Evolutionary conservation across 768 basidiomycete genomes (phyloP), one percentile per base, ranked within the genome.

Genomic region (Amylocystis lapponica): DNA sequence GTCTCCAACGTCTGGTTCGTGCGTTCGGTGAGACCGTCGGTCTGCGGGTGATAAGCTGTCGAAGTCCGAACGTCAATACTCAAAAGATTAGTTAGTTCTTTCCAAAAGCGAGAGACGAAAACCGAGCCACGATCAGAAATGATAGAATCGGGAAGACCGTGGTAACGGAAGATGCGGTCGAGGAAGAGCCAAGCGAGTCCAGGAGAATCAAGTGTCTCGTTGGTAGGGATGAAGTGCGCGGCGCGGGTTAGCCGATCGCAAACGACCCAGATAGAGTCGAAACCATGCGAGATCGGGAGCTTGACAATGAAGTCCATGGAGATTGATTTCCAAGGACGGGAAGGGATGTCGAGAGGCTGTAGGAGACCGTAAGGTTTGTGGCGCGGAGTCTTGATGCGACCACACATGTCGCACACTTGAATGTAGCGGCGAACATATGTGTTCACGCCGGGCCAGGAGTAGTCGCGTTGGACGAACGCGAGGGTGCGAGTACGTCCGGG

Each of bases 1-100:
- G 55, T 48, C 37, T 70, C 65, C 12, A 71, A 52, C 6, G 54
- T 61, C 48, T 68, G 60, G 39, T 69, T 71, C 16, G 52, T 54
- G n/a, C 60, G 48, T 51, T 70, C 68, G 0, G 65, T 67, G 16
- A 56, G 59, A 43, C 64, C 58, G 40, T 73, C 66, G 1, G 66
- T 64, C 49, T 74, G 61, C 0, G 69, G 70, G 39, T 74, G 74
- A 46, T 66, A 74, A 0, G 67, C 67, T 0, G 67, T 71, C 3
- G 58, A 67, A 2, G 55, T 55, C 19, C 36, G 3, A 4, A 36
- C 21, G 11, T 57, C 27, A 26, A 53, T 27, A 3, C 52, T 38
- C 8, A 42, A 8, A 11, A 48, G 37, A 2, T 11, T 12, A 4
- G 27, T 32, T 1, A 48, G 41, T 26, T 39, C 30, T 34, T 3